Base-by-base conservation (phyloP, 352 stramenopile genomes). In the Phytophthora colocasiae region DNA sequence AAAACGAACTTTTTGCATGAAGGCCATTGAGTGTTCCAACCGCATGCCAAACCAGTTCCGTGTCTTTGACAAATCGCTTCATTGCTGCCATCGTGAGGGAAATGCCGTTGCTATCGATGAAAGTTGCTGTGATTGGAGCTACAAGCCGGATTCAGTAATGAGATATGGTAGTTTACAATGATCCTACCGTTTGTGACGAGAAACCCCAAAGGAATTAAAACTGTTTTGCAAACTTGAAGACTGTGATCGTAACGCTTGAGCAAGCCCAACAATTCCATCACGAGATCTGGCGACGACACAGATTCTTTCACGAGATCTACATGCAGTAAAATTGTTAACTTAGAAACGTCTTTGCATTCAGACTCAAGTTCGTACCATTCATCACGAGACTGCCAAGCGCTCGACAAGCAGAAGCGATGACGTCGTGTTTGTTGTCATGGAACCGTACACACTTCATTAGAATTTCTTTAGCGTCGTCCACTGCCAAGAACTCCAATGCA, bases 271-370 rank as follows among this genome's bases (percentile, higher is more conserved):
- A 93, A 73, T 54, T 93, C 83, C 8, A 75, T 27, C 15, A 85
- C 63, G 1, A 93, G 69, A 34, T 73, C 73, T 3, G 75, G 66
- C 0, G 81, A 78, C 8, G 71, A 81, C n/a, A 92, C 58, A 0
- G 73, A 80, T 34, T 92, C 83, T 47, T 89, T 89, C n/a, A 92
- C 80, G 0, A 88, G 69, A 61, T 92, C 83, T 91, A n/a, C 27
- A 31, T 40, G 40, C 8, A 57, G 6, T 14, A 11, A 0, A 36
- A 46, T 31, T 19, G 38, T 55, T 12, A 12, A 12, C 14, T 53
- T 41, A 58, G 36, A 27, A 36, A 14, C 6, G 10, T 10, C 10
- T 34, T 36, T 36, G 19, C 8, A 6, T 41, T 41, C 2, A 15
- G 36, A 41, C 10, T 19, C 9, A 7, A 7, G 8, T n/a, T 31